Conservation (phyloP, 2,329 filamentous ascomycete species). For the Talaromyces rugulosus region DNA sequence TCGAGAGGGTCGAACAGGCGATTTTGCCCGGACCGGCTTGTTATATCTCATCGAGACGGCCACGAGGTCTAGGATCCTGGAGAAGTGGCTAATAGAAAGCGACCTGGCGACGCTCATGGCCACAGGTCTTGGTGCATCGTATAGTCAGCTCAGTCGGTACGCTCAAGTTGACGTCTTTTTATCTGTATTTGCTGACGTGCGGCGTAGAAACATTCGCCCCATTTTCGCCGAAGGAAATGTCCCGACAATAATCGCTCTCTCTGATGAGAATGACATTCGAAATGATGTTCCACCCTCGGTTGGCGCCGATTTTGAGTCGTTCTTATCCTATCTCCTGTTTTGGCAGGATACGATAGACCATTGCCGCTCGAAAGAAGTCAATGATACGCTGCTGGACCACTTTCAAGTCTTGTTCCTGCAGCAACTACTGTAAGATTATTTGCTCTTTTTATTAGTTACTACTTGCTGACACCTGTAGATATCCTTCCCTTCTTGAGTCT, state of each 20-base stretch:
- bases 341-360: constrained; percentile 99
- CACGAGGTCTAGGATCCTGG: constrained; percentile 73
- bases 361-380: constrained; percentile 86
- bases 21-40: constrained; percentile 90
- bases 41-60: constrained; percentile 95
- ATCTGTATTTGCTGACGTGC: constrained; percentile 4
- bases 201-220: constrained; percentile 69
- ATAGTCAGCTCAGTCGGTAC: constrained; percentile 63
- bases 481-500: constrained; percentile 91
- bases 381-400: constrained; percentile 88
- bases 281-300: constrained; percentile 76
- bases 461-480: constrained; percentile 49
- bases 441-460: background rate
- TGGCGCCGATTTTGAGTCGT: constrained; percentile 83
- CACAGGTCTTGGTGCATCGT: constrained; percentile 78
- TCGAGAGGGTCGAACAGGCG: constrained; percentile 87
- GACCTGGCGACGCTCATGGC: constrained; percentile 97
- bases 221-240: constrained; percentile 66
- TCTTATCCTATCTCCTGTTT: constrained; percentile 89
- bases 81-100: constrained; percentile 96
- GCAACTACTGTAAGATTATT: constrained; percentile 70
- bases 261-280: constrained; percentile 74
- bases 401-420: constrained; percentile 96
- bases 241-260: constrained; percentile 80
- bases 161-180: constrained; percentile 12